Conservation (phyloP, 2,329 filamentous ascomycete genomes). For the Chrysoporthe austroafricana region DNA sequence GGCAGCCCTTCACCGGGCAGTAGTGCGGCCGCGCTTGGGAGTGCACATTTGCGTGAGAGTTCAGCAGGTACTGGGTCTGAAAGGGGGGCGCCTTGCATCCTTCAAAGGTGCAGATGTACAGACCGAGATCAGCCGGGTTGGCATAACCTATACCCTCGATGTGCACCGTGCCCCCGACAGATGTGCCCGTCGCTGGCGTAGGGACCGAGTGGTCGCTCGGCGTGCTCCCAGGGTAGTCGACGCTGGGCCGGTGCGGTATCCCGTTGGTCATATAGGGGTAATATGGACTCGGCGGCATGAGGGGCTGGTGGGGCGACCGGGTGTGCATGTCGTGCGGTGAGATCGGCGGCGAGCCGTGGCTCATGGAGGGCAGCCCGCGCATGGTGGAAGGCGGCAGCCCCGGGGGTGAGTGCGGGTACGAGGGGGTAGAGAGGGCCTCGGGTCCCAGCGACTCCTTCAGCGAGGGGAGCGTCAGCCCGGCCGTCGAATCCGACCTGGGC, state of each 20-base stretch:
- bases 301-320: constrained; percentile 50
- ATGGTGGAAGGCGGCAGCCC: constrained; percentile 35
- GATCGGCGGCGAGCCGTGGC: constrained; percentile 51
- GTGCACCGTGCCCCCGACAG: constrained; percentile 58
- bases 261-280: constrained; percentile 38
- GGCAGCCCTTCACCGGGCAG: constrained; percentile 64
- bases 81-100: constrained; percentile 76
- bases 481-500: constrained; percentile 43
- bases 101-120: constrained; percentile 60
- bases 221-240: constrained; percentile 50
- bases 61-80: constrained; percentile 76
- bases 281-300: constrained; percentile 45
- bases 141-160: constrained; percentile 50
- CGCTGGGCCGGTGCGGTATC: constrained; percentile 41
- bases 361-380: constrained; percentile 38
- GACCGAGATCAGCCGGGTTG: constrained; percentile 50
- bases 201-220: constrained; percentile 49
- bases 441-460: constrained; percentile 42
- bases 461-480: constrained; percentile 43
- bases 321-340: constrained; percentile 55
- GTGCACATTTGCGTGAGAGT: constrained; percentile 77
- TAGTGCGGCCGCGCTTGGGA: constrained; percentile 69
- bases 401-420: constrained; percentile 41
- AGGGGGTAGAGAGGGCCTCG: constrained; percentile 25
- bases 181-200: constrained; percentile 45